Evolutionary conservation across 306 rosid species (phyloP).

Genomic region (Gastrolobium bilobum): DNA sequence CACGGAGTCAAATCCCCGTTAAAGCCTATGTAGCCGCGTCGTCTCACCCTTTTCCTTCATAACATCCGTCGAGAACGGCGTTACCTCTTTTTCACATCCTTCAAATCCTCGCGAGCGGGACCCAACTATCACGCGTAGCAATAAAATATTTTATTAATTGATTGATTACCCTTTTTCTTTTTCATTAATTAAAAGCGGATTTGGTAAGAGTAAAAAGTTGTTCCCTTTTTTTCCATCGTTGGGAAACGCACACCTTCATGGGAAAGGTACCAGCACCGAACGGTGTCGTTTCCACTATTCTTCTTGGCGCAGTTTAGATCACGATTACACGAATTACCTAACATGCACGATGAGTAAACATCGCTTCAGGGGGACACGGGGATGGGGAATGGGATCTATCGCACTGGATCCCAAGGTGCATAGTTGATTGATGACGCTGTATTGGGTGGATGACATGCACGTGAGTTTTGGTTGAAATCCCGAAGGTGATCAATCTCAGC

Average conservation of each 20-base stretch:
- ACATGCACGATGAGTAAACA: not conserved
- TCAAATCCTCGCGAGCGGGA: constrained; percentile 19
- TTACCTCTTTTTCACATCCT: not conserved
- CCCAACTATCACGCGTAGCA: constrained; percentile 39
- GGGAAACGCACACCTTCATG: constrained; percentile 36
- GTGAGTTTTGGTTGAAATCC: constrained; percentile 37
- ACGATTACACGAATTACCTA: not conserved
- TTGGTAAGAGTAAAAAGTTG: not conserved
- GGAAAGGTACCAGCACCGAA: not conserved
- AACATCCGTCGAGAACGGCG: constrained; percentile 35
- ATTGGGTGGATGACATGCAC: constrained; percentile 46
- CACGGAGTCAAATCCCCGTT: constrained; percentile 37
- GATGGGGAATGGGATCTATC: constrained; percentile 27
- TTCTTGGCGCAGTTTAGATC: constrained; percentile 15
- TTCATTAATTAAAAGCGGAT: not conserved
- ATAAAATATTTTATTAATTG: not conserved
- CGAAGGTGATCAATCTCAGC: not conserved
- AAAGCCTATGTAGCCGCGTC: not conserved
- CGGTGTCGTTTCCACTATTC: not conserved
- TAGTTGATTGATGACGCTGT: not conserved
- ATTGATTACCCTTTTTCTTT: not conserved
- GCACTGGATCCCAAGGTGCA: constrained; percentile 47
- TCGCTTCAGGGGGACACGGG: not conserved
- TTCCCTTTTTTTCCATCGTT: not conserved
- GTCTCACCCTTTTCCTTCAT: not conserved